Conservation (phyloP, 2,329 filamentous ascomycete species). For the Cladophialophora exuberans region DNA sequence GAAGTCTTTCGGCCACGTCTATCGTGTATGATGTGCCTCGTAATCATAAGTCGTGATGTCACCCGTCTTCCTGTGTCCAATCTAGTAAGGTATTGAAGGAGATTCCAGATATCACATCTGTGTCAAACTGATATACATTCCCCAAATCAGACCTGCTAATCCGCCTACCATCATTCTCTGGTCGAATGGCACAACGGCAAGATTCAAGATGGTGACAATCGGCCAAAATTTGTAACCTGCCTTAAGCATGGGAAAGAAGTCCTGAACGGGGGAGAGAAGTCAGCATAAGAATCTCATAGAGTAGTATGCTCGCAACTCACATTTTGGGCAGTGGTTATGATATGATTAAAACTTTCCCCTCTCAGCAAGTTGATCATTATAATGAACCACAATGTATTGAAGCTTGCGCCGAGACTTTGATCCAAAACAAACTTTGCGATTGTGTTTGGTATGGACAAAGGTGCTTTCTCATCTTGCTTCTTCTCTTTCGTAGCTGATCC, state of each 20-base stretch:
- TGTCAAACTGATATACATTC: constrained; percentile 56
- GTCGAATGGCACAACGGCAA: constrained; percentile 42
- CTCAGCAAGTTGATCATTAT: constrained; percentile 58
- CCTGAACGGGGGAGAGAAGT: constrained; percentile 6
- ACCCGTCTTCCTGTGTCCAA: background rate
- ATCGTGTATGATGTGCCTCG: background rate
- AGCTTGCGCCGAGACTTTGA: constrained; percentile 59
- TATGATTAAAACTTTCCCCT: constrained; percentile 38
- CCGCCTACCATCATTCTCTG: constrained; percentile 42
- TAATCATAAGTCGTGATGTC: background rate
- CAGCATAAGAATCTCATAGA: background rate
- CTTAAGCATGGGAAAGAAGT: constrained; percentile 37
- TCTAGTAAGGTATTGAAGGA: background rate
- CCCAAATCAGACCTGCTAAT: constrained; percentile 43
- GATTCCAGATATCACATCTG: constrained; percentile 1
- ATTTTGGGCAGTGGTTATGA: constrained; percentile 39
- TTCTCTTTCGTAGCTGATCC: constrained; percentile 51
- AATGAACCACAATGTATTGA: constrained; percentile 62
- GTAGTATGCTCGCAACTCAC: constrained; percentile 38
- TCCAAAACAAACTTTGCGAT: constrained; percentile 51
- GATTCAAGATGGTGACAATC: constrained; percentile 43
- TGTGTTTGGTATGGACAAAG: constrained; percentile 32
- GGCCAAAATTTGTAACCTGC: constrained; percentile 47
- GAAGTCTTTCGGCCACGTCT: too few species aligned
- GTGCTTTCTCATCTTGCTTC: constrained; percentile 50